Base-by-base conservation (phyloP, 768 basidiomycete genomes). In the Amyloporia xantha region DNA sequence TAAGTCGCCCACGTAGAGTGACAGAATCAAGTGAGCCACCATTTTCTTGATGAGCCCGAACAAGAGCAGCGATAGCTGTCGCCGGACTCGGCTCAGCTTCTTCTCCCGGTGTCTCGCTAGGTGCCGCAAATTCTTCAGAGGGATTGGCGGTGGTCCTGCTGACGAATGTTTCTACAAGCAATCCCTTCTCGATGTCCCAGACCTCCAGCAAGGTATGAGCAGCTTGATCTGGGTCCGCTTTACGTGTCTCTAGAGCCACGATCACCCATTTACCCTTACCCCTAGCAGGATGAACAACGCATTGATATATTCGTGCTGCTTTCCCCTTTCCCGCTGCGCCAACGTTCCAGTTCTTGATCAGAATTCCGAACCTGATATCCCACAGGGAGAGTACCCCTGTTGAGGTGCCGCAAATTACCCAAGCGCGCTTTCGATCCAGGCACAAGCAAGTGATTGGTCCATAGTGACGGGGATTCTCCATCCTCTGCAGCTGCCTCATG, bases 321-420 rank as follows among this genome's bases (percentile, higher is more conserved):
- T 72, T 67, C 2, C 79, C 79, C 2, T 70, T 69, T 10, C 74
- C 70, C 3, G 77, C 73, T 5, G 72, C 71, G 9, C 82, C 82
- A 5, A 82, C 82, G 59, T 82, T 80, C 94, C 95, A 97, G 51
- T 83, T 89, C 63, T 87, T 88, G 54, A 98, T 72, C 3, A 86
- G 70, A 17, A 97, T 71, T 1, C 94, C 93, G 56, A 98, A 99
- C 9, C 95, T 85, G 37, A 91, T 81, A 68, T 99, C 96, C 93
- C 94, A 99, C 2, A 99, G 73, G 0, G 88, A 82, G 11, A 98
- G 68, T 12, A 86, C 79, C 4, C 95, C 96, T 1, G 78, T 79
- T 2, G 86, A 80, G 1, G 95, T 96, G 2, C 91, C 95, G 15
- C 88, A 82, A 11, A 96, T 72, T 21, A 95, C 73, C 95, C 95